Percentiles rank a stretch among this genome's conserved stretches.
Conservation (phyloP, 2,329 filamentous ascomycete genomes). For the Xylariaceae sp. region DNA sequence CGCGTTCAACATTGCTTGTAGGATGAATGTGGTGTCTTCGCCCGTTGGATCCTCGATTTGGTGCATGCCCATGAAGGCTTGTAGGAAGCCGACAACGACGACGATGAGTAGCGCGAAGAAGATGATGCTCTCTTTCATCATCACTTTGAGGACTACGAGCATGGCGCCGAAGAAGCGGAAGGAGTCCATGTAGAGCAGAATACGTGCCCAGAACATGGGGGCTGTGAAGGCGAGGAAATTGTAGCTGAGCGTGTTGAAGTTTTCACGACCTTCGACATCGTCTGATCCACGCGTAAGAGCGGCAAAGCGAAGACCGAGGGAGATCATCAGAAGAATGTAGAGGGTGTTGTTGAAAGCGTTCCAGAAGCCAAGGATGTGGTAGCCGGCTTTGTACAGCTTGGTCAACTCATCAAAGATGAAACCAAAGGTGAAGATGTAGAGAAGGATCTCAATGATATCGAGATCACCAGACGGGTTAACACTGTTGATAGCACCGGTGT, state of each 20-base stretch:
- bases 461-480: conserved; percentile 81
- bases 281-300: conserved; percentile 59
- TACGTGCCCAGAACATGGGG: conserved; percentile 93
- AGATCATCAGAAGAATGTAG: conserved; percentile 72
- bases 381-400: conserved; percentile 92
- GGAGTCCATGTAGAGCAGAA: conserved; percentile 88
- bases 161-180: conserved; percentile 96
- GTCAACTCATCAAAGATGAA: conserved; percentile 82
- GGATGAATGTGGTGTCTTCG: conserved; percentile 66
- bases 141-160: conserved; percentile 92
- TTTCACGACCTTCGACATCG: conserved; percentile 46
- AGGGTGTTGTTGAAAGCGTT: conserved; percentile 87
- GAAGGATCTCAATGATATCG: conserved; percentile 73
- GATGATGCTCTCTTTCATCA: conserved; percentile 91
- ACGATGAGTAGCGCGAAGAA: conserved; percentile 90
- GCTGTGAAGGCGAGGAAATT: conserved; percentile 91
- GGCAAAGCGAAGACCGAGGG: conserved; percentile 72
- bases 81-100: conserved; percentile 80
- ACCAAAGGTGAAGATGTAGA: conserved; percentile 88
- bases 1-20: conserved; percentile 80
- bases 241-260: conserved; percentile 79
- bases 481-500: conserved; percentile 88
- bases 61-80: conserved; percentile 90
- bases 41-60: conserved; percentile 67
- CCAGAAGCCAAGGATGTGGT: conserved; percentile 92